Conservation (phyloP, 2,329 filamentous ascomycete species). For the Exophiala viscosa region DNA sequence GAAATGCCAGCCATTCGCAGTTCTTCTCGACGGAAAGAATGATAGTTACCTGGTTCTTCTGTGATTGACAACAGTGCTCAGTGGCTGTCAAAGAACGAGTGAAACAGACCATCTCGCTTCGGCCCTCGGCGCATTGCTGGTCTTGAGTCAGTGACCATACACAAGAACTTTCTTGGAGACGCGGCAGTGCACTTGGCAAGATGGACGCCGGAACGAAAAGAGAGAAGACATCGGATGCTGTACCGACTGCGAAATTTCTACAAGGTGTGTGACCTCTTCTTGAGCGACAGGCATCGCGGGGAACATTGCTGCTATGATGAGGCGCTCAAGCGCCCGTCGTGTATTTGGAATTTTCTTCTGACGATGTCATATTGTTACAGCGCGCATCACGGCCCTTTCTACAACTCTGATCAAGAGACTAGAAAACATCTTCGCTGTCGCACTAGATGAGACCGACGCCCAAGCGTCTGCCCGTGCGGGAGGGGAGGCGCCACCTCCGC, state of each 20-base stretch:
- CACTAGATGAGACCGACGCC: conserved; percentile 12
- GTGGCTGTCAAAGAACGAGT: too few species aligned
- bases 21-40: too few species aligned
- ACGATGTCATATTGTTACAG: conserved; percentile 5
- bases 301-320: background rate
- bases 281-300: background rate
- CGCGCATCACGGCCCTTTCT: conserved; percentile 24
- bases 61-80: too few species aligned
- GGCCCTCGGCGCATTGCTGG: background rate
- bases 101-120: too few species aligned
- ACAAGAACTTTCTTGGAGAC: background rate
- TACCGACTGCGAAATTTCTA: conserved; percentile 22
- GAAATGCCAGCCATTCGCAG: too few species aligned
- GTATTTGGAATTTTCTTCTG: background rate
- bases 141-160: background rate
- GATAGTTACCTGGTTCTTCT: too few species aligned
- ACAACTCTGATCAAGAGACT: conserved; percentile 24
- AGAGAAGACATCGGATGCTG: conserved; percentile 13
- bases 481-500: conserved; percentile 4
- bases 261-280: conserved; percentile 13
- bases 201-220: conserved; percentile 15
- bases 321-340: background rate
- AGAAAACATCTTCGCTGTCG: conserved; percentile 25
- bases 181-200: background rate
- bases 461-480: conserved; percentile 1